Percentiles rank a stretch among this genome's conserved stretches.
phyloP scores from a whole-genome alignment of 2,329 filamentous ascomycete species.

The Coniochaeta hoffmannii region DNA sequence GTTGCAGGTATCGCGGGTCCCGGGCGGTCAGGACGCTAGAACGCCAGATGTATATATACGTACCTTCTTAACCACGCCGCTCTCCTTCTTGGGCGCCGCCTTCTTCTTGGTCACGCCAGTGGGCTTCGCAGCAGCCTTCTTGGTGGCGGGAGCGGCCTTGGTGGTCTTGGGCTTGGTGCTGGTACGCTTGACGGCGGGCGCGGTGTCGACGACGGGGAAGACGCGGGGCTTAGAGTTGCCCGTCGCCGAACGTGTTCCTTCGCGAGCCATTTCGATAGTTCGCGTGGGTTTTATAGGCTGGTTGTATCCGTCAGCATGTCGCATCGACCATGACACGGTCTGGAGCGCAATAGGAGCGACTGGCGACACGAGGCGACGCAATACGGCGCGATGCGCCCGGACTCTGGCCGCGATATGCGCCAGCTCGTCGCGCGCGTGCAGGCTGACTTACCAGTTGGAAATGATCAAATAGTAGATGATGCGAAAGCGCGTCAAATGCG shows the following conservation, averaged over 20 bases:
- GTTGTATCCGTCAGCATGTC: neutral
- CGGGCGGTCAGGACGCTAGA: neutral
- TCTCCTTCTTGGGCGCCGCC: slow-evolving; percentile 26
- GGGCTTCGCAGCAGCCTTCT: slow-evolving; percentile 2
- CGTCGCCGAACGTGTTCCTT: slow-evolving; percentile 44
- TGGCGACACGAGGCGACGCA: neutral
- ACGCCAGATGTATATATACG: neutral
- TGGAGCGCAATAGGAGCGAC: neutral
- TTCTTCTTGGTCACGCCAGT: slow-evolving; percentile 29
- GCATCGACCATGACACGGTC: neutral
- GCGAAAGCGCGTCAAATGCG: neutral
- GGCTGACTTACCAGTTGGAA: neutral
- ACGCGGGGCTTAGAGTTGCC: slow-evolving; percentile 47
- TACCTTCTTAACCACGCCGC: slow-evolving; percentile 22
- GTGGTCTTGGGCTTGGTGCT: slow-evolving; percentile 20
- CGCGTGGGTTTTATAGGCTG: neutral
- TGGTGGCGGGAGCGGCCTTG: slow-evolving; percentile 15
- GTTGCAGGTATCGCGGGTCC: neutral
- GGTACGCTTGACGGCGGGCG: slow-evolving; percentile 35
- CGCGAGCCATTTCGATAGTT: slow-evolving; percentile 34
- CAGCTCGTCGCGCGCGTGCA: neutral
- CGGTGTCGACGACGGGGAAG: slow-evolving; percentile 40
- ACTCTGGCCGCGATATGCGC: neutral
- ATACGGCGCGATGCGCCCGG: neutral
- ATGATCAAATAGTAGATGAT: neutral